Percentiles rank a stretch among this genome's conserved stretches.
Conservation (phyloP, 768 basidiomycete genomes). For the Hysterangium stoloniferum region DNA sequence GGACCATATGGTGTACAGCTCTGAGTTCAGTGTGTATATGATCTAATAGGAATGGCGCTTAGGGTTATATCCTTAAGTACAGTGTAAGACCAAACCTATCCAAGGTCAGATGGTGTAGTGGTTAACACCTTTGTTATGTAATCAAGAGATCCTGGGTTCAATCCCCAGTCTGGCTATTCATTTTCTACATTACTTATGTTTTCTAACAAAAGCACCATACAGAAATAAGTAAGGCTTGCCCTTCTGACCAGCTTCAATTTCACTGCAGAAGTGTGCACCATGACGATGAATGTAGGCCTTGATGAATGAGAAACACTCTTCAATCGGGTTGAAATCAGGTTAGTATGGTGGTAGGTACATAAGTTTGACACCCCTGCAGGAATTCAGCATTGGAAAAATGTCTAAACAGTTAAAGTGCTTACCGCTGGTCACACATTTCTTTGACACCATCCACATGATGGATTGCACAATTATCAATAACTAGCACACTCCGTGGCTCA, state of each 20-base stretch:
- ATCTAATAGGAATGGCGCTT: no score
- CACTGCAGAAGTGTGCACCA: neutral
- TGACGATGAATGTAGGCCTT: slow-evolving; percentile 25
- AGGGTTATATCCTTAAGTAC: no score
- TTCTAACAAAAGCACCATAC: neutral
- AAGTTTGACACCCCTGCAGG: slow-evolving; percentile 19
- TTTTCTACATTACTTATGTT: no score
- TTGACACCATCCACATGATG: slow-evolving; percentile 24
- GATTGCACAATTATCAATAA: slow-evolving; percentile 33
- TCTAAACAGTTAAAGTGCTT: slow-evolving; percentile 5
- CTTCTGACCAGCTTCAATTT: neutral
- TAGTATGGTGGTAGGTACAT: slow-evolving; percentile 29
- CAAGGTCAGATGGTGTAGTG: no score
- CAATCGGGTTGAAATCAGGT: slow-evolving; percentile 31
- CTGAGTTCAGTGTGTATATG: no score
- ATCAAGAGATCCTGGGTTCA: no score
- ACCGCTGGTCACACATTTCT: slow-evolving; percentile 27
- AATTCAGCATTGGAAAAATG: slow-evolving; percentile 3
- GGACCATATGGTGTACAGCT: no score
- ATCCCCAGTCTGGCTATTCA: no score
- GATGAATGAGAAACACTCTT: slow-evolving; percentile 26
- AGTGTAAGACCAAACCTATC: no score
- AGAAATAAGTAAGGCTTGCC: neutral
- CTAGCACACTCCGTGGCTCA: slow-evolving; percentile 26
- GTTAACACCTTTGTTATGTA: no score